These are phyloP conservation scores for Vitis rupestris DNA, from an alignment of 164 flowering plant genomes.

Conservation along the genomic window DNA sequence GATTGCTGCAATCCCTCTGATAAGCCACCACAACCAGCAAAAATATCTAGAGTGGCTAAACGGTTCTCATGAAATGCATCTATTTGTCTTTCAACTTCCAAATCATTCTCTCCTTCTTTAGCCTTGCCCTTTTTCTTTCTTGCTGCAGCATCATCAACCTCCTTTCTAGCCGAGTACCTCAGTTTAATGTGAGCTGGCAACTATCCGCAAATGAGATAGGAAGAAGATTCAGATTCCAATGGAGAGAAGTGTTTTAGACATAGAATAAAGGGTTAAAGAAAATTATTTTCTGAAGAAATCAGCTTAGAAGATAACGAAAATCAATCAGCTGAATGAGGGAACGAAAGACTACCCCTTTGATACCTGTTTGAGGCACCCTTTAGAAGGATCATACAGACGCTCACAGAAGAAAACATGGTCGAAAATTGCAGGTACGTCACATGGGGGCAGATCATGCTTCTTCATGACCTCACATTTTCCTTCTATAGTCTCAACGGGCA, in stretches of 20 bases:
- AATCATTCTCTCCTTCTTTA: slow-evolving; percentile 57
- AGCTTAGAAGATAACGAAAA: background rate
- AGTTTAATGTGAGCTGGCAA: slow-evolving; percentile 60
- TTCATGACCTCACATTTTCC: slow-evolving; percentile 84
- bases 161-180: slow-evolving; percentile 30
- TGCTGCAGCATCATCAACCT: slow-evolving; percentile 32
- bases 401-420: slow-evolving; percentile 89
- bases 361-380: slow-evolving; percentile 86
- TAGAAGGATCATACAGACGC: slow-evolving; percentile 68
- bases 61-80: slow-evolving; percentile 28
- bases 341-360: slow-evolving; percentile 63
- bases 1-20: slow-evolving; percentile 84
- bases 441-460: slow-evolving; percentile 61
- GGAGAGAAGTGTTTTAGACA: background rate
- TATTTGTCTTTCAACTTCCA: slow-evolving; percentile 18
- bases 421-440: slow-evolving; percentile 41
- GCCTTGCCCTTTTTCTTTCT: slow-evolving; percentile 82
- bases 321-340: no score
- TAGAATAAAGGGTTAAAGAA: background rate
- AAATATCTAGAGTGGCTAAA: slow-evolving; percentile 85
- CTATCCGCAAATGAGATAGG: slow-evolving; percentile 30
- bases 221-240: background rate
- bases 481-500: slow-evolving; percentile 53
- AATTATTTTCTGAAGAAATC: background rate
- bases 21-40: slow-evolving; percentile 99